Evolutionary conservation across 495 filamentous ascomycete genomes (phyloP).

Genomic region (Umbilicaria muhlenbergii): DNA sequence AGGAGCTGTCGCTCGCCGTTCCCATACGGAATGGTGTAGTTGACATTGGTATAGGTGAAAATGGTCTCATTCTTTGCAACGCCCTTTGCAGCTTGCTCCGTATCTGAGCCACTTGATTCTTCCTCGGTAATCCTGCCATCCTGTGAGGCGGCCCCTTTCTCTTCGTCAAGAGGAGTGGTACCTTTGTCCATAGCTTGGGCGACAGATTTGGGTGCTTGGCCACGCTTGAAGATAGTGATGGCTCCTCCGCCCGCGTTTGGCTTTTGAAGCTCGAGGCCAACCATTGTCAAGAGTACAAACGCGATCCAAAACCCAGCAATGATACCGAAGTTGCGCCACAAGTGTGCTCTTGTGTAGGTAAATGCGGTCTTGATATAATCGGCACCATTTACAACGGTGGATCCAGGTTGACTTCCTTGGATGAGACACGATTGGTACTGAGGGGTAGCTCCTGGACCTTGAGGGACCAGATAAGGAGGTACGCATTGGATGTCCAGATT

Average conservation of each 20-base stretch:
- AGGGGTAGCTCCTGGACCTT: conserved; percentile 38
- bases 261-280: conserved; percentile 55
- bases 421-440: conserved; percentile 47
- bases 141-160: conserved; percentile 16
- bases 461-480: conserved; percentile 41
- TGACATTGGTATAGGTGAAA: conserved; percentile 67
- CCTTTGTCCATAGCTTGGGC: conserved; percentile 28
- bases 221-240: conserved; percentile 53
- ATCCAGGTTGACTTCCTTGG: conserved; percentile 34
- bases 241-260: conserved; percentile 56
- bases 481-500: conserved; percentile 31
- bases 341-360: conserved; percentile 37
- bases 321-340: conserved; percentile 50
- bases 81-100: conserved; percentile 17
- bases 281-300: conserved; percentile 36
- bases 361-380: conserved; percentile 36
- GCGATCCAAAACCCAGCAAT: conserved; percentile 40
- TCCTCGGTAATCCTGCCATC: conserved; percentile 15
- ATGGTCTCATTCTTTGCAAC: conserved; percentile 46
- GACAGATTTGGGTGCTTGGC: conserved; percentile 38
- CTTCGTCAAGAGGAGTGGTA: conserved; percentile 28
- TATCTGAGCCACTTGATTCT: conserved; percentile 13
- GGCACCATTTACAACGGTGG: conserved; percentile 33
- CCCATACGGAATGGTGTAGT: conserved; percentile 54
- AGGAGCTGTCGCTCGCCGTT: conserved; percentile 42